These are phyloP conservation scores for Persicaria tinctoria DNA, from an alignment of 148 eudicot genomes.

Conservation along the genomic window DNA sequence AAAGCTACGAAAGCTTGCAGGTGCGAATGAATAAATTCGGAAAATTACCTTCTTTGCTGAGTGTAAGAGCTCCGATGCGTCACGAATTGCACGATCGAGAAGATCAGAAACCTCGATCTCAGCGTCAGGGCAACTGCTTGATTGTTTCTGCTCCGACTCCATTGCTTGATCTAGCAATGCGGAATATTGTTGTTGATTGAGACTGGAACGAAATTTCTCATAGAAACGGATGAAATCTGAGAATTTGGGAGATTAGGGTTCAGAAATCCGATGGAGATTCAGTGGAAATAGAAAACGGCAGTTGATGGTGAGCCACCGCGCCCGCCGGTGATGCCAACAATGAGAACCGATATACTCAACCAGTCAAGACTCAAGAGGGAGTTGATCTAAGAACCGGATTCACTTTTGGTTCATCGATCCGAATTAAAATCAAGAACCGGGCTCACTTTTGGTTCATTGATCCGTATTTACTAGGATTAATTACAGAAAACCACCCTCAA, in stretches of 20 bases:
- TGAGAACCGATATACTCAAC: neutral
- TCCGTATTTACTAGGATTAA: neutral
- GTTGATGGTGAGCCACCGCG: neutral
- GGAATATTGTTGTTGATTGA: neutral
- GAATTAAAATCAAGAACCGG: neutral
- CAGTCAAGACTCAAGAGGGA: neutral
- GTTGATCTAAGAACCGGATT: neutral
- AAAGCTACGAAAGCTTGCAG: neutral
- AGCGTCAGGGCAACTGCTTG: neutral
- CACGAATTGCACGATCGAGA: conserved; percentile 5
- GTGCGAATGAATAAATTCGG: neutral
- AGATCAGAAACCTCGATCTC: neutral
- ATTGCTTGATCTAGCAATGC: conserved; percentile 4
- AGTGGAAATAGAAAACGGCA: too few relatives aligned
- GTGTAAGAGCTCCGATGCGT: neutral
- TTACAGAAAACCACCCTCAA: neutral
- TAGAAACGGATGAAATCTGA: neutral
- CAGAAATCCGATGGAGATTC: neutral
- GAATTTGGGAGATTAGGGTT: neutral
- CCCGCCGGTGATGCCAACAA: neutral
- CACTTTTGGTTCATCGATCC: neutral
- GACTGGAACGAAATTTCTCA: too few relatives aligned
- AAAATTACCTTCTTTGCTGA: conserved; percentile 3
- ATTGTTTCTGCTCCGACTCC: conserved; percentile 8
- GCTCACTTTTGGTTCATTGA: neutral